Evolutionary conservation across 208 protist genomes (phyloP).

Genomic region (Trypanosoma mega): DNA sequence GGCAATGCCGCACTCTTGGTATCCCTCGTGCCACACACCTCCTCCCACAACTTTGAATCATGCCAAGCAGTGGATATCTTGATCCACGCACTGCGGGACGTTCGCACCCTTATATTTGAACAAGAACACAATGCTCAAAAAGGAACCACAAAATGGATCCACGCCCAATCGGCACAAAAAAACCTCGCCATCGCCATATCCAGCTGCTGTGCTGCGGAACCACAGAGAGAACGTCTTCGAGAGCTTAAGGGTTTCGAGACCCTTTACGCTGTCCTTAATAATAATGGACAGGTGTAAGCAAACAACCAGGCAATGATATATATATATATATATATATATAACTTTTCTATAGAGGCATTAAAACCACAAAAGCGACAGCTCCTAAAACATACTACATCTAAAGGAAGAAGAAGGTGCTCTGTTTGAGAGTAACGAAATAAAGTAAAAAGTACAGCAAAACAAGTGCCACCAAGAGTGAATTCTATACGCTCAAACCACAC

Average conservation of each 20-base stretch:
- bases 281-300: neutral
- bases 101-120: conserved; percentile 20
- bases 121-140: conserved; percentile 22
- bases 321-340: conserved; percentile 9
- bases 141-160: conserved; percentile 19
- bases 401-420: too few relatives aligned
- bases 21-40: conserved; percentile 15
- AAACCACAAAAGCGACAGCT: too few relatives aligned
- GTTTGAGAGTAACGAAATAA: too few relatives aligned
- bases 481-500: too few relatives aligned
- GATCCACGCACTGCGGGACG: conserved; percentile 23
- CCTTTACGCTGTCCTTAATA: conserved; percentile 33
- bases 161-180: conserved; percentile 27
- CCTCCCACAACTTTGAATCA: neutral
- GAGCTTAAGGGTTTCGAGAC: conserved; percentile 51
- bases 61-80: conserved; percentile 29
- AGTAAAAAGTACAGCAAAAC: too few relatives aligned
- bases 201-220: conserved; percentile 26
- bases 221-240: conserved; percentile 34
- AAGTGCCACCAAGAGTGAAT: too few relatives aligned
- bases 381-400: too few relatives aligned
- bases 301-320: neutral
- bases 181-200: conserved; percentile 44
- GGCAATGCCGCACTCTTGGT: conserved; percentile 38
- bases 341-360: too few relatives aligned